A percentile compares a stretch with the other conserved stretches of the same genome.
These are phyloP conservation scores for Magnolia officinalis DNA, from an alignment of 164 flowering plant species.

Conservation along the genomic window DNA sequence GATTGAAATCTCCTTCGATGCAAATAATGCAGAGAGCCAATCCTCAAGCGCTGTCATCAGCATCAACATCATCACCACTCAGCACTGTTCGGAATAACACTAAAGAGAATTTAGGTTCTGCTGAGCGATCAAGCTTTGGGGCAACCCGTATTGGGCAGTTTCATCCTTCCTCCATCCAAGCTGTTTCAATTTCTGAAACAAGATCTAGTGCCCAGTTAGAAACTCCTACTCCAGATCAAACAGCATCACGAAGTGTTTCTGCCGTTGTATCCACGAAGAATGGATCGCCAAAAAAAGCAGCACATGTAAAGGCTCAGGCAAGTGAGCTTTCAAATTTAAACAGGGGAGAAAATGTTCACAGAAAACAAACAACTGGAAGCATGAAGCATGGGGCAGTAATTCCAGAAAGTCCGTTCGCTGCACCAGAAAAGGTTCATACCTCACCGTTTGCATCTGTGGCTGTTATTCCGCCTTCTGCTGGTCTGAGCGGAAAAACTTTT, in stretches of 20 bases:
- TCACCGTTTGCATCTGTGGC: slow-evolving; percentile 10
- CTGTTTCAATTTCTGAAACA: slow-evolving; percentile 14
- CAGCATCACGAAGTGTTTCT: slow-evolving; percentile 10
- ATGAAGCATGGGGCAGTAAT: slow-evolving; percentile 17
- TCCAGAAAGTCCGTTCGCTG: slow-evolving; percentile 13
- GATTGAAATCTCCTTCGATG: slow-evolving; percentile 20
- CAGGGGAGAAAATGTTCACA: slow-evolving; percentile 11
- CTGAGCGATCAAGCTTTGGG: slow-evolving; percentile 23
- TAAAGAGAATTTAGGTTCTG: slow-evolving; percentile 11
- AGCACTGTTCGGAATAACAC: slow-evolving; percentile 13
- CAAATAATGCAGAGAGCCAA: slow-evolving; percentile 14
- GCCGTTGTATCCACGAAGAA: slow-evolving; percentile 16
- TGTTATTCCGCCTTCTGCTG: slow-evolving; percentile 18
- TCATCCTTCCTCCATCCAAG: slow-evolving; percentile 10
- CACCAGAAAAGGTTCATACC: slow-evolving; percentile 14
- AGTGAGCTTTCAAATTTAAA: slow-evolving; percentile 17
- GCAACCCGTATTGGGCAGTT: slow-evolving; percentile 13
- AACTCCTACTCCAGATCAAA: slow-evolving; percentile 10
- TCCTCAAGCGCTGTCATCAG: slow-evolving; percentile 13
- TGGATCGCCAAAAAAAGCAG: slow-evolving; percentile 14
- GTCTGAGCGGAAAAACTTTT: slow-evolving; percentile 16
- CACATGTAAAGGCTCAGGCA: slow-evolving; percentile 2
- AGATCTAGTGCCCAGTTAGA: slow-evolving; percentile 24
- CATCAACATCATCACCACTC: slow-evolving; percentile 15
- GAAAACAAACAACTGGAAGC: slow-evolving; percentile 20